Base-by-base conservation (phyloP, 179 eudicot species). In the Gypsophila paniculata region DNA sequence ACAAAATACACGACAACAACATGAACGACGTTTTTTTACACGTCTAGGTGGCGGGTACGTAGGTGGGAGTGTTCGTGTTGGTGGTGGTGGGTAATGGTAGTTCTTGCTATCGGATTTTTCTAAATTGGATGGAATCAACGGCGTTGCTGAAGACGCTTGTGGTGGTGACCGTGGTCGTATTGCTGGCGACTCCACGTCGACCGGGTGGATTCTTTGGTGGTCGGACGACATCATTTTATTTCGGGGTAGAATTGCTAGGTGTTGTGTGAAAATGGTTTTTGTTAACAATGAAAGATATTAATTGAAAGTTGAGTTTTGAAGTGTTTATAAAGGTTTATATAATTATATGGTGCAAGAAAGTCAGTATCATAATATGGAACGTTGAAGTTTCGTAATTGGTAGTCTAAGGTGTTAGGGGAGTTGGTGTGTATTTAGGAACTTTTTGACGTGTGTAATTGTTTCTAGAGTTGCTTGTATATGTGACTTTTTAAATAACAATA, bases 121-220 rank as follows among this genome's bases (percentile, higher is more conserved):
- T 3, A 80, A 25, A 70, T 72, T 80, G 9, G 65, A 76, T n/a
- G 89, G 81, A 9, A 93, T 82, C 0, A 90, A 72, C 0, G 93
- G 96, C 0, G 81, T 86, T 0, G 88, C 34, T 29, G 34, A 78
- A 3, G 90, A 23, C 15, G 22, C 17, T 1, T 66, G 70, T 8
- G 70, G 70, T 66, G 71, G 71, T 10, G 70, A 66, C 8, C 62
- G 67, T 5, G 69, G 7, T 2, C 85, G 83, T 5, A 79, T 53
- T 15, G 71, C 79, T 2, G 79, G 82, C 0, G 86, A 83, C 65
- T 89, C 96, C 0, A 80, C 77, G 60, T 87, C 98, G 0, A 75
- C 82, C 0, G 98, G 98, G 70, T 92, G 86, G 75, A 92, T 79
- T 66, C 70, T 85, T 63, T 85, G 93, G n/a, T 79, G 82, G 17